Evolutionary conservation across 345 rosid genomes (phyloP), one percentile per base, ranked within the genome.

Genomic region (Salix caprea): DNA sequence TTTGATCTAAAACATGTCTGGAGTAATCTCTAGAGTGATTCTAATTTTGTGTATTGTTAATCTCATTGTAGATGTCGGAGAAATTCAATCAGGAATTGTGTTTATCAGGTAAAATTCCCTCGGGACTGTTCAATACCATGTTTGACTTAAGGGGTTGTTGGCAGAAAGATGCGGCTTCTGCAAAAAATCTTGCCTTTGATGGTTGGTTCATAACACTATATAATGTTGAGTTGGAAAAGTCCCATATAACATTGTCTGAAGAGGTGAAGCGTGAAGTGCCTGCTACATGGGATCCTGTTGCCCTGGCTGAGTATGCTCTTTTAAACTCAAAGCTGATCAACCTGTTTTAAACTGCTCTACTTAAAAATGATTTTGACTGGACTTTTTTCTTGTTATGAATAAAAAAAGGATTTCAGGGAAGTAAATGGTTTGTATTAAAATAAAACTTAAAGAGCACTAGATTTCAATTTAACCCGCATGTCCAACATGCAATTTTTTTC

Each of bases 161-260:
- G 99, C 97, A 84, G 75, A 93, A 90, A 82, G 99, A 96, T 71
- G 97, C 98, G 60, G 76, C 86, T 42, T 58, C 87, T 8, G 79
- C 77, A 6, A 93, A 92, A 83, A 82, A 75, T 73, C 84, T 96
- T 15, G 94, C 98, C 79, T 90, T 86, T 64, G 99, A 96, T 84
- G 99, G 99, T 61, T 96, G 96, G 95, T 91, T 90, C 76, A 91
- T 93, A 70, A 86, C 92, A n/a, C 84, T 96, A 77, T 96, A 93
- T 73, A 90, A 88, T 81, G 88, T 92, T 21, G 99, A 90, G 86
- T 81, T 96, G 73, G 91, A 82, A 65, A 87, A 98, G 81, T 81
- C 94, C 30, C 90, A 88, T 21, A 2, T 96, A 16, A 77, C 84
- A 1, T 79, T 96, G 78, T 88, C 93, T 12, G 91, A 93, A 77